Percentiles rank a stretch among this genome's conserved stretches.
phyloP scores from a whole-genome alignment of 345 rosid species.

The Cardamine occulta region DNA sequence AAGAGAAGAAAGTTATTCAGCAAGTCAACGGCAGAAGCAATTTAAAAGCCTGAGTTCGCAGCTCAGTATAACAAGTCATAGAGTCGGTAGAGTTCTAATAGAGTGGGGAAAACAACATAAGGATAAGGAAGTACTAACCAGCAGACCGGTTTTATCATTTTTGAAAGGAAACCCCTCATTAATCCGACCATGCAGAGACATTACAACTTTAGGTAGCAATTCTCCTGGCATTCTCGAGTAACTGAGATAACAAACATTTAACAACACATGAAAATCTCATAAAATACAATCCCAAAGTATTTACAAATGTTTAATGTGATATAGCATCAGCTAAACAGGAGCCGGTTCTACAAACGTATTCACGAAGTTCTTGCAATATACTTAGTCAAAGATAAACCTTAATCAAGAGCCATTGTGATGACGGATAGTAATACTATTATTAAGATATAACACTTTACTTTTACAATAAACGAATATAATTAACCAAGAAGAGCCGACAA shows the following conservation, averaged over 20 bases:
- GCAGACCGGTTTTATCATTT: constrained; percentile 72
- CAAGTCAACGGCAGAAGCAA: constrained; percentile 23
- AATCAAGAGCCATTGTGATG: constrained; percentile 21
- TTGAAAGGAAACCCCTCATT: constrained; percentile 63
- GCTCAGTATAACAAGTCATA: constrained; percentile 7
- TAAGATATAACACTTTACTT: constrained; percentile 16
- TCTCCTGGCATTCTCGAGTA: constrained; percentile 89
- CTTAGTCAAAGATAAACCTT: constrained; percentile 25
- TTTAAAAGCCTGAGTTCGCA: constrained; percentile 10
- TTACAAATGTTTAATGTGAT: background rate
- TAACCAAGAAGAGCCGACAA: constrained; percentile 17
- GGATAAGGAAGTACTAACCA: constrained; percentile 59
- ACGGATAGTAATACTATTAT: background rate
- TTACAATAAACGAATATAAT: constrained; percentile 18
- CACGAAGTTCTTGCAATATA: constrained; percentile 4
- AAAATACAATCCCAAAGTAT: constrained; percentile 20
- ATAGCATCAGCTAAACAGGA: constrained; percentile 24
- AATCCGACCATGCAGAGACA: constrained; percentile 59
- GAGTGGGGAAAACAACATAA: background rate
- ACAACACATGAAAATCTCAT: constrained; percentile 33
- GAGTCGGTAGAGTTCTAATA: constrained; percentile 8
- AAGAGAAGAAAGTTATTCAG: constrained; percentile 24
- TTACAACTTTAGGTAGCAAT: constrained; percentile 68
- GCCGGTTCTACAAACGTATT: constrained; percentile 14
- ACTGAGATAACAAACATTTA: constrained; percentile 49